phyloP scores from a whole-genome alignment of 208 protist genomes.

The Leishmania major region DNA sequence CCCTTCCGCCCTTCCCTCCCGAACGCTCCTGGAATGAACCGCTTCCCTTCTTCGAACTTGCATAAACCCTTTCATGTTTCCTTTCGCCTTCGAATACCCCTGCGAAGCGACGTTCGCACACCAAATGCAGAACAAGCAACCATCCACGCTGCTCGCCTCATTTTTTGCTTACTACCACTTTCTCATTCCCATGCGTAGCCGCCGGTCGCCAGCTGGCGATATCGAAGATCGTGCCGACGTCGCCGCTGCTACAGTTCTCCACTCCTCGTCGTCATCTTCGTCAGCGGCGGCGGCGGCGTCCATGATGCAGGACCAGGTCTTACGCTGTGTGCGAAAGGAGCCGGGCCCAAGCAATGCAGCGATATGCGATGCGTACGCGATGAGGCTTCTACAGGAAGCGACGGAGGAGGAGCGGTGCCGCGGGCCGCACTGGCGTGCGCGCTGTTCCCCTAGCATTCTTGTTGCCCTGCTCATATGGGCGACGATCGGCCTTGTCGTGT shows the following conservation, averaged over 20 bases:
- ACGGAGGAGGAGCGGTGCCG: neutral
- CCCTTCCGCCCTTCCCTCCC: neutral
- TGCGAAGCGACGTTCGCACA: neutral
- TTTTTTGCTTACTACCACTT: neutral
- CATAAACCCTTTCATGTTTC: neutral
- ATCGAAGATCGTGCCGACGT: neutral
- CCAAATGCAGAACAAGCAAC: neutral
- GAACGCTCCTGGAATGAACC: neutral
- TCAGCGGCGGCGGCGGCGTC: neutral
- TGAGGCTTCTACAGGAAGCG: slow-evolving; percentile 7
- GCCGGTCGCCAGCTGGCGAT: neutral
- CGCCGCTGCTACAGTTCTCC: neutral
- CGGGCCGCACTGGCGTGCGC: slow-evolving; percentile 5
- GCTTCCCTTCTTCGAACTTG: neutral
- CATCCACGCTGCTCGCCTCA: neutral
- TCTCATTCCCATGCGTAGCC: neutral
- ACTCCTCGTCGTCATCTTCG: neutral
- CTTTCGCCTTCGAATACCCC: neutral
- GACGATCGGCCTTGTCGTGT: slow-evolving; percentile 23
- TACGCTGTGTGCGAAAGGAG: neutral
- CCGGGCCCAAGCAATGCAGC: neutral
- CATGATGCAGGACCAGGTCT: neutral
- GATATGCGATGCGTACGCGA: slow-evolving; percentile 16
- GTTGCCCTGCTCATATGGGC: slow-evolving; percentile 26
- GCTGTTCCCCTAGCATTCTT: slow-evolving; percentile 19